phyloP scores from a whole-genome alignment of 257 asterid genomes.

The Solanum corneliomulleri region DNA sequence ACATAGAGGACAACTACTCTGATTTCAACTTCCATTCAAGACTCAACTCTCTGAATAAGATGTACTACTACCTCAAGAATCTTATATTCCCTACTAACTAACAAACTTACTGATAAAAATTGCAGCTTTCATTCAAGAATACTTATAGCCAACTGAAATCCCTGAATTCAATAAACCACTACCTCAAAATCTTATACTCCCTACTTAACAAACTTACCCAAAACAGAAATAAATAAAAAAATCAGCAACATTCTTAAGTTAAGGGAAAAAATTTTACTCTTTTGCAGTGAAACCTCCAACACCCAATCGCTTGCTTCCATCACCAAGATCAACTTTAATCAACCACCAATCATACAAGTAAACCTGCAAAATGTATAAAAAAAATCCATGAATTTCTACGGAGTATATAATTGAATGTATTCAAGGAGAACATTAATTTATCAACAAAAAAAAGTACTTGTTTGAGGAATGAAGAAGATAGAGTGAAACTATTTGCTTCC shows the following conservation, averaged over 20 bases:
- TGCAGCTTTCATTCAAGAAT: not conserved
- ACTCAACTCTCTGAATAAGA: not conserved
- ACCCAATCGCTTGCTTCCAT: slow-evolving; percentile 27
- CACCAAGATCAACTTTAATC: slow-evolving; percentile 21
- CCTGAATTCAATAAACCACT: not conserved
- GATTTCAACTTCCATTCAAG: not conserved
- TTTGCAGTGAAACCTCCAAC: slow-evolving; percentile 35
- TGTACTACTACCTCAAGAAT: not conserved
- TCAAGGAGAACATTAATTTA: not conserved
- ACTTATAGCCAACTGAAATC: not conserved
- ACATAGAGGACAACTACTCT: not conserved
- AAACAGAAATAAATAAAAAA: not conserved
- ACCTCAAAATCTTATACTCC: not conserved
- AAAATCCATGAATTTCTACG: not conserved
- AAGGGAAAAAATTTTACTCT: not conserved
- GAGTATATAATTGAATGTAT: not conserved
- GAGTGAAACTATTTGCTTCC: not conserved
- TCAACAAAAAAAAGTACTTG: not conserved
- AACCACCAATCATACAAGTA: slow-evolving; percentile 59
- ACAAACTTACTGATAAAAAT: not conserved
- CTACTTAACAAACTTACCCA: not conserved
- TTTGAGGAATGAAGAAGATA: not conserved
- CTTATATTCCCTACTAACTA: not conserved
- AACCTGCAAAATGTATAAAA: not conserved
- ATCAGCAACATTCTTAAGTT: not conserved